phyloP scores from a whole-genome alignment of 192 early-diverging fungal species.

The Linnemannia elongata region DNA sequence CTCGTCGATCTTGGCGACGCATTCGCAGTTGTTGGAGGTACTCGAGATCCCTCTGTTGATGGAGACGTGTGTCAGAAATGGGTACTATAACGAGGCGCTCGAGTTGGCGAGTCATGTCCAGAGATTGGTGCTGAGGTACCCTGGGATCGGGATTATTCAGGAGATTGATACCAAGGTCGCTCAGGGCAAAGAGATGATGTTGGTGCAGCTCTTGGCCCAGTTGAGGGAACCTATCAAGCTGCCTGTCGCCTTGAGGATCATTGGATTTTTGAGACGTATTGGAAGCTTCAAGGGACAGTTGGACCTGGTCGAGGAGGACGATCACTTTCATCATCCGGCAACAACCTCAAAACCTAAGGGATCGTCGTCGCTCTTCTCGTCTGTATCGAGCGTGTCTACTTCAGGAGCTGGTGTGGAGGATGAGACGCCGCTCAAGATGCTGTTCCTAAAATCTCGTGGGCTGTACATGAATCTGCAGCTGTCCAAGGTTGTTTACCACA shows the following conservation, averaged over 20 bases:
- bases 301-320: slow-evolving; percentile 34
- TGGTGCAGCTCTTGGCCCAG: slow-evolving; percentile 76
- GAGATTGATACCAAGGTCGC: slow-evolving; percentile 75
- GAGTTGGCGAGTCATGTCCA: slow-evolving; percentile 80
- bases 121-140: slow-evolving; percentile 68
- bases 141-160: slow-evolving; percentile 67
- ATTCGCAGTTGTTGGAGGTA: slow-evolving; percentile 73
- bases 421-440: slow-evolving; percentile 78
- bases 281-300: slow-evolving; percentile 63
- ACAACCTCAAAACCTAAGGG: neutral
- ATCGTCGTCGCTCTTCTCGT: neutral
- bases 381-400: neutral
- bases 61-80: slow-evolving; percentile 85
- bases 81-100: slow-evolving; percentile 88
- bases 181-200: slow-evolving; percentile 72
- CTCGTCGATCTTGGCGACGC: slow-evolving; percentile 65
- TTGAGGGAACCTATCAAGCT: slow-evolving; percentile 81
- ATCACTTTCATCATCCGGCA: neutral
- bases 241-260: slow-evolving; percentile 80
- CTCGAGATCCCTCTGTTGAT: slow-evolving; percentile 85
- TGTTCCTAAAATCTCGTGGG: slow-evolving; percentile 81
- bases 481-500: slow-evolving; percentile 64
- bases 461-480: slow-evolving; percentile 70
- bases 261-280: slow-evolving; percentile 84
- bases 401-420: slow-evolving; percentile 35